Evolutionary conservation across 192 early-diverging fungal species (phyloP).

Genomic region (Coemansia sp.): DNA sequence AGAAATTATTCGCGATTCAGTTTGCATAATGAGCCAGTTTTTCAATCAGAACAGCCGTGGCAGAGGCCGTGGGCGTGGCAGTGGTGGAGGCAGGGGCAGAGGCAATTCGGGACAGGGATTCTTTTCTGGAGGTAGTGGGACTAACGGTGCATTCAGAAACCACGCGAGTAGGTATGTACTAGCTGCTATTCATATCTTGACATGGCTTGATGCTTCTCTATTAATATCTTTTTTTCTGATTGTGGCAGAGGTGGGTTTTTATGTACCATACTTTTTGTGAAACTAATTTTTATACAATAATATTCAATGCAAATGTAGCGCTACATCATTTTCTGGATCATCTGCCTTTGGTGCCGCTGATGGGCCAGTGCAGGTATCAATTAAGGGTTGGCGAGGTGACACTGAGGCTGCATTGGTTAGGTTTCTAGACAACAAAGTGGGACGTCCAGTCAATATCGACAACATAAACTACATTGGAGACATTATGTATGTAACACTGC

Average conservation of each 20-base stretch:
- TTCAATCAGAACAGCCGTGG: conserved; percentile 21
- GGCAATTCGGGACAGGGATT: conserved; percentile 3
- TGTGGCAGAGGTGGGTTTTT: too few species aligned
- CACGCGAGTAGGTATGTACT: neutral
- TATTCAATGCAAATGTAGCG: neutral
- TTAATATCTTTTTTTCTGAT: too few species aligned
- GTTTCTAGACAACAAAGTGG: conserved; percentile 42
- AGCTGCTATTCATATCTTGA: neutral
- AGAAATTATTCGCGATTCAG: too few species aligned
- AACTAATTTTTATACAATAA: neutral
- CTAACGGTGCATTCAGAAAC: neutral
- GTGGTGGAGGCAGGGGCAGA: conserved; percentile 28
- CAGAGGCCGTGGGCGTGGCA: conserved; percentile 40
- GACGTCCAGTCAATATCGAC: conserved; percentile 25
- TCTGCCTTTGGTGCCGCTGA: conserved; percentile 35
- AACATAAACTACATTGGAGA: conserved; percentile 42
- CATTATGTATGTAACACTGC: conserved; percentile 43
- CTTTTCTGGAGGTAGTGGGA: neutral
- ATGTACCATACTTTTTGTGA: neutral
- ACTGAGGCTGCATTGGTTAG: conserved; percentile 32
- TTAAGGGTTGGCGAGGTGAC: conserved; percentile 50
- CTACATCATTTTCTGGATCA: neutral
- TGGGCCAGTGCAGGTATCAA: conserved; percentile 38
- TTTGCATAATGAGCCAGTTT: conserved; percentile 25
- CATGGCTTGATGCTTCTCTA: neutral